These are phyloP conservation scores for Penicillium antarcticum DNA, from an alignment of 495 filamentous ascomycete species.

Conservation along the genomic window DNA sequence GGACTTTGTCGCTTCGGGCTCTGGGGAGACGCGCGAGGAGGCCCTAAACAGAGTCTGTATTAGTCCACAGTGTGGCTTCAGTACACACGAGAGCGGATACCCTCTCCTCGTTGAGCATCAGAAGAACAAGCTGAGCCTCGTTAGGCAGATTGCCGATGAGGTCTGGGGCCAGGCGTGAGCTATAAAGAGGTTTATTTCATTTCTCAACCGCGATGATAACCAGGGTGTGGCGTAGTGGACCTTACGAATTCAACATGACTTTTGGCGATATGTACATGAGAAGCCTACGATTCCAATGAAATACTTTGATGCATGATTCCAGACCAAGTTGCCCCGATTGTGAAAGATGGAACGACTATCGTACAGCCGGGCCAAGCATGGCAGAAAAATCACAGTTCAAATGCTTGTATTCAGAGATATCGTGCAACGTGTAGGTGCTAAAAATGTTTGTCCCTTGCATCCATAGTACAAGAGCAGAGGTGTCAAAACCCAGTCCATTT, in stretches of 20 bases:
- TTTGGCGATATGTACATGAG: neutral
- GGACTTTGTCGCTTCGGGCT: conserved; percentile 53
- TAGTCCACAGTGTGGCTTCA: conserved; percentile 68
- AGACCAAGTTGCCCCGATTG: too few species aligned
- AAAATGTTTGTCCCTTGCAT: neutral
- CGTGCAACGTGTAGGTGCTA: neutral
- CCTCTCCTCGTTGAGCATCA: conserved; percentile 58
- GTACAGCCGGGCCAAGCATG: neutral
- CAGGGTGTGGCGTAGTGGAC: too few species aligned
- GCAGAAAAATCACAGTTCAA: neutral
- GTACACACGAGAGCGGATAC: conserved; percentile 62
- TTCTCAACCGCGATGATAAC: neutral
- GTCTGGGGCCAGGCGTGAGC: conserved; percentile 36
- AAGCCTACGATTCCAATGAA: too few species aligned
- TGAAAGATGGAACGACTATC: too few species aligned
- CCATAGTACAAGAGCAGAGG: neutral
- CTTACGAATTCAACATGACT: neutral
- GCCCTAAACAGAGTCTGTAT: conserved; percentile 59
- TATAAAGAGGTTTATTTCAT: neutral
- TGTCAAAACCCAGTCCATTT: neutral
- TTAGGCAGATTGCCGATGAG: conserved; percentile 48
- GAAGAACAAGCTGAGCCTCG: conserved; percentile 48
- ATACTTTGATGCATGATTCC: too few species aligned
- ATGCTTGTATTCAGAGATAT: neutral
- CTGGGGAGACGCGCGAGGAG: conserved; percentile 37